These are phyloP conservation scores for Candida railenensis DNA, from an alignment of 805 yeast genomes.

Conservation along the genomic window DNA sequence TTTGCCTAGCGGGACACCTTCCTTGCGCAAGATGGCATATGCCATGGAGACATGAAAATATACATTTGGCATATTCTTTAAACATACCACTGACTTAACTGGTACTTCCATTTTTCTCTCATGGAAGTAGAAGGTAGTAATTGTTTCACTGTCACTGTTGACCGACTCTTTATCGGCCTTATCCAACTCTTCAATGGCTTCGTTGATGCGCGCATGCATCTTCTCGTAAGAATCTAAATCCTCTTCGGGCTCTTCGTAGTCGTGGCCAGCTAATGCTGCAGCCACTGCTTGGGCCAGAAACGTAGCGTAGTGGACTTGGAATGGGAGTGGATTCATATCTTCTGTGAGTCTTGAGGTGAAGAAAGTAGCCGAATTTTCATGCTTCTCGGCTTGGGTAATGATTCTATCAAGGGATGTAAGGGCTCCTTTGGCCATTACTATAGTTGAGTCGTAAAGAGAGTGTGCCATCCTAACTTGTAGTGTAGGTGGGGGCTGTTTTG, in stretches of 20 bases:
- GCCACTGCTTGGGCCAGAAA: conserved; percentile 4
- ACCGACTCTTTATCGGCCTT: conserved; percentile 2
- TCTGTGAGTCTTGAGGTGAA: conserved; percentile 5
- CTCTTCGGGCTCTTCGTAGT: conserved; percentile 4
- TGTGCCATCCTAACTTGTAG: no score
- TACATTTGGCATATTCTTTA: conserved; percentile 6
- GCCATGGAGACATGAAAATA: conserved; percentile 8
- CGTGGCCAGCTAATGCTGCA: conserved; percentile 3
- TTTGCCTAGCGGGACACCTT: not conserved
- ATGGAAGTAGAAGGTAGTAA: not conserved
- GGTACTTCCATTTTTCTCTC: conserved; percentile 1
- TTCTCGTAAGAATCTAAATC: conserved; percentile 7
- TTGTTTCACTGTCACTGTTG: conserved; percentile 5
- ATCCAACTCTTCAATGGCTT: conserved; percentile 2
- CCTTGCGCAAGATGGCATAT: not conserved
- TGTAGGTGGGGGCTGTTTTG: no score
- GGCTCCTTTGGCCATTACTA: conserved; percentile 6
- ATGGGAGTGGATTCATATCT: conserved; percentile 7
- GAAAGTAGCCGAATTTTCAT: conserved; percentile 1
- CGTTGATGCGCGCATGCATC: conserved; percentile 5
- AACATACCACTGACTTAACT: conserved; percentile 1
- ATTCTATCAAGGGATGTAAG: conserved; percentile 6
- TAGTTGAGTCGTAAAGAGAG: conserved; percentile 2
- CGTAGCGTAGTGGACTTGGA: conserved; percentile 6
- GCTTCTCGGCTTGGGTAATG: conserved; percentile 1